Evolutionary conservation across 768 basidiomycete species (phyloP).

Genomic region (Tulasnella sp.): DNA sequence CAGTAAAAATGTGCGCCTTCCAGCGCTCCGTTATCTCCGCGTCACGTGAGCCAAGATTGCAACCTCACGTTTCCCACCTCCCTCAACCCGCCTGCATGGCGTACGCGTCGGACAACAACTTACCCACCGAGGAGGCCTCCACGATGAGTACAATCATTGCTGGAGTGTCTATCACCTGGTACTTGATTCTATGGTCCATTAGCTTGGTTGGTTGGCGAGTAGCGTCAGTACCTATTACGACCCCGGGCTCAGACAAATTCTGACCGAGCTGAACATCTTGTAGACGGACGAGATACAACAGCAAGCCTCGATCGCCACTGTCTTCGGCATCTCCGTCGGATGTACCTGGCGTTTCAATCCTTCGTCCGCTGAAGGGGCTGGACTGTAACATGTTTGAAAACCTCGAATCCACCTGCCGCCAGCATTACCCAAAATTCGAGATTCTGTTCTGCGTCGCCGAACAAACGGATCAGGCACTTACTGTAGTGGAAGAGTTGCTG

Average conservation of each 20-base stretch:
- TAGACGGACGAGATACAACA: conserved; percentile 71
- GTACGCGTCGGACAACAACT: neutral
- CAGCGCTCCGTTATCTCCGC: neutral
- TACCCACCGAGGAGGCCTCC: neutral
- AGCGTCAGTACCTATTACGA: conserved; percentile 47
- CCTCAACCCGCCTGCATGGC: neutral
- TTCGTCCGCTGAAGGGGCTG: conserved; percentile 89
- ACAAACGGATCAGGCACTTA: conserved; percentile 78
- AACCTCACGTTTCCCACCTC: neutral
- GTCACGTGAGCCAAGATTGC: neutral
- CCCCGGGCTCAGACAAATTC: conserved; percentile 8
- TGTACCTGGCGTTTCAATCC: conserved; percentile 84
- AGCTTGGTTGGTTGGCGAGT: conserved; percentile 57
- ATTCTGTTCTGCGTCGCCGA: conserved; percentile 88
- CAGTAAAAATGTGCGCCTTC: conserved; percentile 7
- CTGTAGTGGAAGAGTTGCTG: conserved; percentile 69
- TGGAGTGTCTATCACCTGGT: conserved; percentile 49
- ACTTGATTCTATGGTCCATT: conserved; percentile 53
- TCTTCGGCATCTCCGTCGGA: conserved; percentile 39
- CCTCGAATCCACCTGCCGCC: conserved; percentile 83
- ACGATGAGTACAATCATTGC: neutral
- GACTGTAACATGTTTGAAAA: conserved; percentile 96
- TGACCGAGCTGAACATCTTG: neutral
- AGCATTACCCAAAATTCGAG: conserved; percentile 88
- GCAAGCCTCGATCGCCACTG: conserved; percentile 54